Evolutionary conservation across 1,284 basidiomycete species (phyloP).

Genomic region (Ceratobasidium sp.): DNA sequence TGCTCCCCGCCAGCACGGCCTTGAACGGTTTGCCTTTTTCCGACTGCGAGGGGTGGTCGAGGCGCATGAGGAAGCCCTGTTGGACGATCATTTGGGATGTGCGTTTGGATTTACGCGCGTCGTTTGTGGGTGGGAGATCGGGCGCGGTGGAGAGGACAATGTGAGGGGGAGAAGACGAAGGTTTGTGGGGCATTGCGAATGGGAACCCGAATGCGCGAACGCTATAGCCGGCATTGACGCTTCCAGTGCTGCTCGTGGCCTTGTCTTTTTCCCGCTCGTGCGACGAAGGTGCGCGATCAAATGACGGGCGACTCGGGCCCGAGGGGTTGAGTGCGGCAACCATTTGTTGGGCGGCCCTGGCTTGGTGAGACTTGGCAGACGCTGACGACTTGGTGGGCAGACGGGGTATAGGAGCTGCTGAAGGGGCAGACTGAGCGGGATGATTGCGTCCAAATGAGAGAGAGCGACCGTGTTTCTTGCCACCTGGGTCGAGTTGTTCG

Average conservation of each 20-base stretch:
- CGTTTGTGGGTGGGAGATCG: conserved; percentile 35
- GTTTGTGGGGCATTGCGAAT: conserved; percentile 15
- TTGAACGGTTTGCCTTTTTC: conserved; percentile 78
- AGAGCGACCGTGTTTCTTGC: conserved; percentile 33
- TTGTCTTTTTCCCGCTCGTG: conserved; percentile 17
- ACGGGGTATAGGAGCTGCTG: neutral
- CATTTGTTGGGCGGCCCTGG: neutral
- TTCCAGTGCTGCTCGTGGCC: conserved; percentile 9
- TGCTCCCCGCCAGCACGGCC: conserved; percentile 77
- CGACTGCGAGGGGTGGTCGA: conserved; percentile 48
- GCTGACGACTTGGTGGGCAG: neutral
- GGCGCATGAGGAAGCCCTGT: conserved; percentile 74
- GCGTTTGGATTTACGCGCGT: conserved; percentile 52
- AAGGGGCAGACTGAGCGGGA: neutral
- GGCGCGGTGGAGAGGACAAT: conserved; percentile 34
- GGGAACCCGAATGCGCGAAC: conserved; percentile 27
- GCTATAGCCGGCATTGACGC: conserved; percentile 2
- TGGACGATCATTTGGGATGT: conserved; percentile 78
- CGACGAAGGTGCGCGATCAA: conserved; percentile 9
- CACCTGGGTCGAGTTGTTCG: neutral
- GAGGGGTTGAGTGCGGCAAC: neutral
- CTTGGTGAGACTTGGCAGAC: neutral
- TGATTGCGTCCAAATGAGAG: conserved; percentile 22
- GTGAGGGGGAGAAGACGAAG: conserved; percentile 15
- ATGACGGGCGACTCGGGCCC: neutral